Evolutionary conservation across 306 rosid genomes (phyloP), one percentile per base, ranked within the genome.

Genomic region (Vigna angularis): DNA sequence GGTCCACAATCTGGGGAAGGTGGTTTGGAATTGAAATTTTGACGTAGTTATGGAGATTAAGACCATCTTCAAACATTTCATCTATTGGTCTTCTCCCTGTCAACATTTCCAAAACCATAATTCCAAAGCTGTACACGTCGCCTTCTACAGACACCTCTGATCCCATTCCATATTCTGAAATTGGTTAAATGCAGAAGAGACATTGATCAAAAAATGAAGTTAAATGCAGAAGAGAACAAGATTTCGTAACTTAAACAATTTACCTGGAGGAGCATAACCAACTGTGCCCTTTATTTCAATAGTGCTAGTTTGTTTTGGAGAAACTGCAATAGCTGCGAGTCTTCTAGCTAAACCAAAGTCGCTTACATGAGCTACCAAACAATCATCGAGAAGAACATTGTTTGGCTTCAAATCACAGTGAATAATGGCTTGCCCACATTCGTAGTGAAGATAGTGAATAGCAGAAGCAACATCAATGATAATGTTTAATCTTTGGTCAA

Each of bases 81-180:
- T 84, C 73, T 2, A 73, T 79, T 4, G 87, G 84, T 13, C 78
- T 74, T 10, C 44, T 57, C 73, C 87, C 82, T 0, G 78, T 83
- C 38, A 87, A 42, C 49, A 85, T 85, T 65, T 87, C 85, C 45
- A 87, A 53, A 26, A 64, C 38, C 17, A 79, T 75, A 72, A 87
- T 77, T 17, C 91, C 87, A 52, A 82, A 87, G 16, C 85, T 87
- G 34, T 84, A 84, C 20, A 66, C 22, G 11, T 84, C 86, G 0
- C 86, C 80, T 32, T 82, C 63, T 0, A 24, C 82, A 10, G 87
- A 87, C n/a, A 66, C 66, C 24, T 76, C 28, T 4, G 80, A 57
- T 20, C 86, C 80, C 75, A 78, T 79, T 73, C 85, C 85, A 50
- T 87, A 84, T 22, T 82, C 87, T 77, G 53, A 52, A 66, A 34